These are phyloP conservation scores for Penicillium waksmanii DNA, from an alignment of 495 filamentous ascomycete genomes.

Conservation along the genomic window DNA sequence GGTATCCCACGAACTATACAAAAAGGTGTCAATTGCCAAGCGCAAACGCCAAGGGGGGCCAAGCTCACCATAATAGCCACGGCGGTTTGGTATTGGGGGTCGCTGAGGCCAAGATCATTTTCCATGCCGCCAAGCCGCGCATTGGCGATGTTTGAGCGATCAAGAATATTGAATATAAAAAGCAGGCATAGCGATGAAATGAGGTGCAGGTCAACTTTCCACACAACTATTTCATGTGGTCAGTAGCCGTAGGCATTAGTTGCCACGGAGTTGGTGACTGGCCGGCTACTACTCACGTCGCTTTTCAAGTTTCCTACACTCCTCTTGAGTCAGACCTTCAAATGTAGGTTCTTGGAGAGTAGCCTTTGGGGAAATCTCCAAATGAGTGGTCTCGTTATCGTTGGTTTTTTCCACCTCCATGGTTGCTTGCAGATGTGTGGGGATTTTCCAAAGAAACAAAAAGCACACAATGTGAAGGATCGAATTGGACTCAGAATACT, in stretches of 20 bases:
- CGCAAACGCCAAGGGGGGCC: neutral
- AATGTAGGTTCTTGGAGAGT: neutral
- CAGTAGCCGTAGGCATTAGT: too few relatives aligned
- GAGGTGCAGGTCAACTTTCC: slow-evolving; percentile 42
- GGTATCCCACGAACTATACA: slow-evolving; percentile 38
- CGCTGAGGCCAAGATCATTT: slow-evolving; percentile 22
- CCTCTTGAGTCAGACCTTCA: slow-evolving; percentile 7
- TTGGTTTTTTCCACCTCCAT: slow-evolving; percentile 9
- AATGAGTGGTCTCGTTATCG: slow-evolving; percentile 2
- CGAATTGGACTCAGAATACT: neutral
- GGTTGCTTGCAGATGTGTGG: neutral
- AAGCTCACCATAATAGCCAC: slow-evolving; percentile 26
- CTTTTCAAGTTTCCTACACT: slow-evolving; percentile 7
- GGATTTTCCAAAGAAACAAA: neutral
- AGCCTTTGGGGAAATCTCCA: slow-evolving; percentile 7
- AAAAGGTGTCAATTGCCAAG: neutral
- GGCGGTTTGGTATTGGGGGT: slow-evolving; percentile 31
- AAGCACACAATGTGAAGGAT: neutral
- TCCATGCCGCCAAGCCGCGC: slow-evolving; percentile 33
- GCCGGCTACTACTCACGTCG: neutral
- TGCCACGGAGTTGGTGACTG: neutral
- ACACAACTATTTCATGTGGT: slow-evolving; percentile 21
- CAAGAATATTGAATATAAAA: slow-evolving; percentile 39
- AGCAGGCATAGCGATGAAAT: slow-evolving; percentile 40
- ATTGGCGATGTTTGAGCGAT: slow-evolving; percentile 35